phyloP scores from a whole-genome alignment of 1,284 basidiomycete species.

The Tetrapyrgos nigripes region DNA sequence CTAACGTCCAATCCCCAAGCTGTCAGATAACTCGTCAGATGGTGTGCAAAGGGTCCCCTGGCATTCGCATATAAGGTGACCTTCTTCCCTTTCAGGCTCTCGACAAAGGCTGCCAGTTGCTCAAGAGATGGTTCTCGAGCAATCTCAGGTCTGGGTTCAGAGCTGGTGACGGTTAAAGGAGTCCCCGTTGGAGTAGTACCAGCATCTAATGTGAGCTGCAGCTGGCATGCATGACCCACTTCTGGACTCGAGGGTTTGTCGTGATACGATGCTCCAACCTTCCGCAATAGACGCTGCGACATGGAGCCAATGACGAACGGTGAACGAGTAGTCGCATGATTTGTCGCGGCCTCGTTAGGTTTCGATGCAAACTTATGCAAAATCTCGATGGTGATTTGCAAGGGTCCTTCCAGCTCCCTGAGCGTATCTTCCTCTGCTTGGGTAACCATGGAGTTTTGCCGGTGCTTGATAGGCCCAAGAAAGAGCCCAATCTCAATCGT shows the following conservation, averaged over 20 bases:
- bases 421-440: constrained; percentile 21
- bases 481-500: constrained; percentile 91
- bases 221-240: constrained; percentile 58
- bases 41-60: constrained; percentile 86
- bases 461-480: constrained; percentile 44
- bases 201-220: constrained; percentile 61
- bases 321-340: constrained; percentile 40
- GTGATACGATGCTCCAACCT: constrained; percentile 68
- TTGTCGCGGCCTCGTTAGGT: constrained; percentile 28
- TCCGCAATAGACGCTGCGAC: constrained; percentile 69
- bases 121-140: constrained; percentile 77
- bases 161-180: constrained; percentile 47
- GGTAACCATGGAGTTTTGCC: constrained; percentile 20
- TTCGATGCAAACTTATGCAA: constrained; percentile 40
- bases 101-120: constrained; percentile 80
- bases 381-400: constrained; percentile 44
- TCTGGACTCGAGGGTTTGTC: constrained; percentile 48
- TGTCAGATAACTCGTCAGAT: constrained; percentile 90
- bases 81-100: constrained; percentile 81
- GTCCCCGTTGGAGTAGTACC: constrained; percentile 50
- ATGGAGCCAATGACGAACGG: constrained; percentile 67
- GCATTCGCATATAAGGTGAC: constrained; percentile 84
- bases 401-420: constrained; percentile 28
- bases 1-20: constrained; percentile 93
- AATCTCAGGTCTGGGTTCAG: constrained; percentile 34